These are phyloP conservation scores for Coemansia reversa DNA, from an alignment of 192 early-diverging fungal species.

Conservation along the genomic window DNA sequence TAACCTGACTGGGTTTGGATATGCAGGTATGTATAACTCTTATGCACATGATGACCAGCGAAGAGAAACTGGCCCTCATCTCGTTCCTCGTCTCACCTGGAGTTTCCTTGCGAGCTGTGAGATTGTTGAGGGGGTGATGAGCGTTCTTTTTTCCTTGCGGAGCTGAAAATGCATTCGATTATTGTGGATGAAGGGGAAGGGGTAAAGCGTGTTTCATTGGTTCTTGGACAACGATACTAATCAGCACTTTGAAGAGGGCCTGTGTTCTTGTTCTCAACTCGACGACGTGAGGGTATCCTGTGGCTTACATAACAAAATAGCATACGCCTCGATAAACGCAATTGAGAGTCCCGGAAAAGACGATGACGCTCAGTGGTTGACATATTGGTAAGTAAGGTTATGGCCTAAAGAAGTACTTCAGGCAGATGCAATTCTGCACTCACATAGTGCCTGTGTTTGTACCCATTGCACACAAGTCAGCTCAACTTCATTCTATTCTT, in stretches of 20 bases:
- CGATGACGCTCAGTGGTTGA: slow-evolving; percentile 88
- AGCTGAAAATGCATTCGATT: slow-evolving; percentile 1
- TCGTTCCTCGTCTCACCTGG: too few relatives aligned
- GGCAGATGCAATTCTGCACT: neutral
- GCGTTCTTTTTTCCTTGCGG: too few relatives aligned
- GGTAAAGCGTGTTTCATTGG: too few relatives aligned
- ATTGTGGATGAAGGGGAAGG: slow-evolving; percentile 10
- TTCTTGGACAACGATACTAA: too few relatives aligned
- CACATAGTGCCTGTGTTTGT: neutral
- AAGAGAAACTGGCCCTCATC: too few relatives aligned
- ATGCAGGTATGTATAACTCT: slow-evolving; percentile 62
- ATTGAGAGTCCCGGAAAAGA: slow-evolving; percentile 76
- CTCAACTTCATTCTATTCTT: neutral
- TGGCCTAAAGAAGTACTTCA: neutral
- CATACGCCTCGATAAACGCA: slow-evolving; percentile 90
- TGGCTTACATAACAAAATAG: slow-evolving; percentile 21
- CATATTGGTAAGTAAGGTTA: slow-evolving; percentile 66
- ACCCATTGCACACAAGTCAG: neutral
- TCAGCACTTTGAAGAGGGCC: too few relatives aligned
- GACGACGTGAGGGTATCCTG: neutral
- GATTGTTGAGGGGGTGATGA: neutral
- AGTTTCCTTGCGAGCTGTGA: too few relatives aligned
- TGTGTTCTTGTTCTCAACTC: neutral
- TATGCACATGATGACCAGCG: too few relatives aligned
- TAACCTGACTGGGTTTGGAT: slow-evolving; percentile 85